A percentile compares a stretch with the other conserved stretches of the same genome.
Evolutionary conservation across 495 filamentous ascomycete genomes (phyloP).

Genomic region (Platismatia glauca): DNA sequence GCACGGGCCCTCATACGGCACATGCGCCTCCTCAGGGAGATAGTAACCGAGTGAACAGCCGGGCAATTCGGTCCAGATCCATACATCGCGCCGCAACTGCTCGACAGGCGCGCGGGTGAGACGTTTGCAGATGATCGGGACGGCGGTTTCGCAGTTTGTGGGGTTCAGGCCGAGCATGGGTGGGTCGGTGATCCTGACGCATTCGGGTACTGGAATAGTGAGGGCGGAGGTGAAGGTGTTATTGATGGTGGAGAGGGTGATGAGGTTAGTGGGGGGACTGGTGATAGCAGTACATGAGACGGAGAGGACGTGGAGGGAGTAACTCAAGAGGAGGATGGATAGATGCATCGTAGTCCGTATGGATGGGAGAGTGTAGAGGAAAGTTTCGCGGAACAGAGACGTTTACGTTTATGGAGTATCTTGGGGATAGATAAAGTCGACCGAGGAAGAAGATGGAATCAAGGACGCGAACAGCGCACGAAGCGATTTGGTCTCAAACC

Average conservation of each 20-base stretch:
- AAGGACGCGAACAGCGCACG: neutral
- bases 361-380: neutral
- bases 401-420: neutral
- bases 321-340: neutral
- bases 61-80: neutral
- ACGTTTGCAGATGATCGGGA: neutral
- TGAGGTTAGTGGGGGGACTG: neutral
- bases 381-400: neutral
- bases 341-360: neutral
- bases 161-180: slow-evolving; percentile 11
- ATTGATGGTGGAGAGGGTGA: neutral
- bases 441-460: neutral
- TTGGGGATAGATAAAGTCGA: neutral
- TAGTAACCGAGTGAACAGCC: neutral
- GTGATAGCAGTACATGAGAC: neutral
- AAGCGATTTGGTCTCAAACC: neutral
- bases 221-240: neutral
- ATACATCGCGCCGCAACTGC: neutral
- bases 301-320: neutral
- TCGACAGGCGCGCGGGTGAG: neutral
- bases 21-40: neutral
- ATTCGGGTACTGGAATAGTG: neutral
- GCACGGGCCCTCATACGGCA: neutral
- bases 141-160: neutral
- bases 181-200: neutral